Evolutionary conservation across 2,329 filamentous ascomycete species (phyloP), one percentile per base, ranked within the genome.

Genomic region (Colletotrichum eleusines): DNA sequence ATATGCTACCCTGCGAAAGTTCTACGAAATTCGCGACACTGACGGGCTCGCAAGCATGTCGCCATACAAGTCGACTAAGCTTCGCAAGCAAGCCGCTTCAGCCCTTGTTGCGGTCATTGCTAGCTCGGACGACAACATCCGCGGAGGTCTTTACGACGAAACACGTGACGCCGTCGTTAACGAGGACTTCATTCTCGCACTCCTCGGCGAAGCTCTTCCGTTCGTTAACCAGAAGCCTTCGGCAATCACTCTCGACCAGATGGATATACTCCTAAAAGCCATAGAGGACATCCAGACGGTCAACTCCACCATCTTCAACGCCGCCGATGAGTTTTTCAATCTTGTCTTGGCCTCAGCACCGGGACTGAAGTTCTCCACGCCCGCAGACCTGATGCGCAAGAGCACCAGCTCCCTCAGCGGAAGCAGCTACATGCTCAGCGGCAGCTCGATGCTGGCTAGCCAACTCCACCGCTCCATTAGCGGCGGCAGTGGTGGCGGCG

Each of bases 1-100:
- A 28, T 98, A 98, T 77, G 95, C 95, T 28, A 97, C 94, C 0
- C 85, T 98, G 26, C 92, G 95, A 44, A 92, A 91, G 74, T 98
- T 95, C 83, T 98, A 97, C 80, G 92, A 95, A 73, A 87, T 95
- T n/a, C 90, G 95, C 59, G 95, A 98, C 77, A 67, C 64, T n/a
- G 71, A 75, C 20, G 70, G 70, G 5, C 60, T 76, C n/a, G 75
- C 78, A 38, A 76, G 74, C 4, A 72, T 77, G 48, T 77, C 79
- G 1, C 62, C 77, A 4, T 72, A 78, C 31, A 82, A 83, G 69
- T 86, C 90, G 0, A 82, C 90, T 28, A 85, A 88, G 16, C 85
- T 91, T 26, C 92, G 90, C 74, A 88, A 89, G 65, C 89, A 92
- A 74, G 87, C 95, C 6, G 93, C 92, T 0, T 86, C 88, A 53